Evolutionary conservation across 1,139 yeast species (phyloP), one percentile per base, ranked within the genome.

Genomic region (Saccharomyces hybrid): DNA sequence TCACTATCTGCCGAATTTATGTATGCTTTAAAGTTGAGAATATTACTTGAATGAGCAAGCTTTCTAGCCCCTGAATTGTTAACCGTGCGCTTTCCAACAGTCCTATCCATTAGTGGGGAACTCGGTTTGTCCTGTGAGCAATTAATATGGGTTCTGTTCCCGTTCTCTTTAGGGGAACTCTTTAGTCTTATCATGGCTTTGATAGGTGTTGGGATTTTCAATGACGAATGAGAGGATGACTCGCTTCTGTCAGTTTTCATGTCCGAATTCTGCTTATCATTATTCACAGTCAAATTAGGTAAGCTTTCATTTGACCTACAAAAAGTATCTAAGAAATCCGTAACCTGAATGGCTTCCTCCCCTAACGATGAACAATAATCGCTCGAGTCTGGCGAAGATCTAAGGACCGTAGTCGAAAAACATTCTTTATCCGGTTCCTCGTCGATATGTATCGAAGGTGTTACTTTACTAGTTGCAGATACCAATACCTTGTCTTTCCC

Each of bases 151-250:
- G 16, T 7, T 8, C 14, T 23, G 31, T 25, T 42, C 20, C 20
- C 23, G 41, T 20, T 11, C 2, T 55, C 53, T 7, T 56, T 56
- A n/a, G 65, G 64, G 4, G 64, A 56, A 32, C 53, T 55, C 27
- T 56, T 57, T 9, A 62, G 56, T 27, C 62, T 54, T 38, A 62
- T 62, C 13, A 62, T 50, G 46, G 59, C 59, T 46, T 60, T 61
- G 27, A 62, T 60, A 13, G 65, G 65, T 3, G 64, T 60, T 6
- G 60, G 59, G 20, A 61, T 52, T 13, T 56, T 57, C 25, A 60
- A 54, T 2, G 64, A 58, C 4, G 62, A 59, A 32, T 55, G 52
- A 47, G 61, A 56, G 25, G 51, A 16, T 7, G 41, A 14, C 5
- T 38, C n/a, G 52, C 27, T 38, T 28, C 8, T 42, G 38, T 26